These are phyloP conservation scores for Hirschfeldia incana DNA, from an alignment of 345 rosid species.

Conservation along the genomic window DNA sequence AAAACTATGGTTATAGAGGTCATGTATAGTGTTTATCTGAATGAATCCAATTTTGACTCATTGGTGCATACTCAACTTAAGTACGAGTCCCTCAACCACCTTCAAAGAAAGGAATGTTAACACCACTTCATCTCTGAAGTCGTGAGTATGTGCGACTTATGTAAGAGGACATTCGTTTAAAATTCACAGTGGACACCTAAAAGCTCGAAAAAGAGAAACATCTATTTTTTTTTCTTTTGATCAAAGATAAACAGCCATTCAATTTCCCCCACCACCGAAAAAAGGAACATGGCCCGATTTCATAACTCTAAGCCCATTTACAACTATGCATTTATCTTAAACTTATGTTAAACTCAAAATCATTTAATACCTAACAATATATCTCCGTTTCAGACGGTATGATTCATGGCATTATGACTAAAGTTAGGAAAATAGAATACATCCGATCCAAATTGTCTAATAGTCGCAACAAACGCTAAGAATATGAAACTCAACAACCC, in stretches of 20 bases:
- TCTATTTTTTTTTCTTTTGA: not conserved
- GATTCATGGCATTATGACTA: too few relatives aligned
- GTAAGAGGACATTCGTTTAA: not conserved
- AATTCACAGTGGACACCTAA: too few relatives aligned
- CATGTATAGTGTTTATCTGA: not conserved
- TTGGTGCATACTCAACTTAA: slow-evolving; percentile 71
- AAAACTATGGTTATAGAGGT: not conserved
- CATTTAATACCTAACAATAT: too few relatives aligned
- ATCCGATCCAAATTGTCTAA: too few relatives aligned
- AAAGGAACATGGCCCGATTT: not conserved
- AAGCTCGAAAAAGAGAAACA: not conserved
- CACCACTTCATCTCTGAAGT: not conserved
- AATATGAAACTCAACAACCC: too few relatives aligned
- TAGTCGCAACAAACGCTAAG: too few relatives aligned
- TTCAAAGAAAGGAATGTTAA: slow-evolving; percentile 64
- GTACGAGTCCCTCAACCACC: slow-evolving; percentile 69
- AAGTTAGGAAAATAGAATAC: too few relatives aligned
- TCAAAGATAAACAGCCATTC: not conserved
- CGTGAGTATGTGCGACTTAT: not conserved
- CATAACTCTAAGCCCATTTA: not conserved
- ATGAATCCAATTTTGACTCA: not conserved
- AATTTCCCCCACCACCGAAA: not conserved
- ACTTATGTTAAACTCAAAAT: too few relatives aligned
- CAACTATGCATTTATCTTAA: not conserved
- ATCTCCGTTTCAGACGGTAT: too few relatives aligned